phyloP scores from a whole-genome alignment of 2,329 filamentous ascomycete species.

The Alternaria ventricosa region DNA sequence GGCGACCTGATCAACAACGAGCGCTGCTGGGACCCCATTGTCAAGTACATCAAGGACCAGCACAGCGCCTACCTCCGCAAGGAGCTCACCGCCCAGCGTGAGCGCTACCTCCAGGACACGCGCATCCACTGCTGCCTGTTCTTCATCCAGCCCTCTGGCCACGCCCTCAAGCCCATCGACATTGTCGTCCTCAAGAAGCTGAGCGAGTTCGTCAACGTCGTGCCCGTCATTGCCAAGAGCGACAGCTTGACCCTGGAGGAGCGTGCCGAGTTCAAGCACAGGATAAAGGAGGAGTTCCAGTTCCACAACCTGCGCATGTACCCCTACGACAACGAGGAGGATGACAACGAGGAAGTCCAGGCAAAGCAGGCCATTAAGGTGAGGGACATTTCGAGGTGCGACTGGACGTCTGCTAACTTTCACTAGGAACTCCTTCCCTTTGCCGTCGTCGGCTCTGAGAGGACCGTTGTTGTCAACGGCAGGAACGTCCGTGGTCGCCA shows the following conservation, averaged over 20 bases:
- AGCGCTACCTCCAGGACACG: slow-evolving; percentile 98
- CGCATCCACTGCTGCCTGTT: slow-evolving; percentile 99
- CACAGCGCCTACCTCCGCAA: slow-evolving; percentile 99
- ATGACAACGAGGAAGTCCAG: slow-evolving; percentile 93
- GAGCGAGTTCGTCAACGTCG: slow-evolving; percentile 98
- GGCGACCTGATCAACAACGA: slow-evolving; percentile 99
- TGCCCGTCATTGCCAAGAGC: slow-evolving; percentile 98
- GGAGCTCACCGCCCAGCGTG: slow-evolving; percentile 98
- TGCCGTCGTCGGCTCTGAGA: slow-evolving; percentile 96
- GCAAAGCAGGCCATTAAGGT: slow-evolving; percentile 98
- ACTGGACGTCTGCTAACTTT: slow-evolving; percentile 42
- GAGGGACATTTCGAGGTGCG: slow-evolving; percentile 30
- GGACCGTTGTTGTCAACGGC: slow-evolving; percentile 95
- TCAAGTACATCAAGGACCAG: slow-evolving; percentile 99
- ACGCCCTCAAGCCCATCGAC: slow-evolving; percentile 98
- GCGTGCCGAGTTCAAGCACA: slow-evolving; percentile 93
- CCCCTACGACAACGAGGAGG: slow-evolving; percentile 98
- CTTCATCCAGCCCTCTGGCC: slow-evolving; percentile 98
- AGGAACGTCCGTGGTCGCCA: slow-evolving; percentile 97
- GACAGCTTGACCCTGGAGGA: slow-evolving; percentile 96
- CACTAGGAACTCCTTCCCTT: slow-evolving; percentile 88
- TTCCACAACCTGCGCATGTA: slow-evolving; percentile 99
- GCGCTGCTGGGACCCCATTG: slow-evolving; percentile 99
- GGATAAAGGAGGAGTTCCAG: slow-evolving; percentile 98
- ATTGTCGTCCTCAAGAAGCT: slow-evolving; percentile 99